Conservation (phyloP, 441 rosid genomes). For the Populus trichocarpa region DNA sequence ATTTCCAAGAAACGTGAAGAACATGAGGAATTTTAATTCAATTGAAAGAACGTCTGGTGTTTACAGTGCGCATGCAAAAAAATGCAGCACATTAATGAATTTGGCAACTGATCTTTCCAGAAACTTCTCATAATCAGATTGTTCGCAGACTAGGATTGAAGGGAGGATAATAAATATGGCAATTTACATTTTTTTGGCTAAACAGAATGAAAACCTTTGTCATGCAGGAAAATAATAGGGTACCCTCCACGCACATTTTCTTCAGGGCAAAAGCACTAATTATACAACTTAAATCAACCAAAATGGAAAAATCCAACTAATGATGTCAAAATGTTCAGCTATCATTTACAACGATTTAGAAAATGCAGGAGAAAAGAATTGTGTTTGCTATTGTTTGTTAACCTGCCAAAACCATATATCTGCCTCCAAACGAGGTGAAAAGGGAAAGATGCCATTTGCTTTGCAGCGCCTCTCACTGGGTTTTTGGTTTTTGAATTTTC, state of each 20-base stretch:
- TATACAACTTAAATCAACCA: conserved; percentile 14
- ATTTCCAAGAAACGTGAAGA: no score
- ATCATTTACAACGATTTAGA: conserved; percentile 29
- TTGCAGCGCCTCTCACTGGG: conserved; percentile 35
- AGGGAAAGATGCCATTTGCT: background rate
- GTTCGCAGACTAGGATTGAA: background rate
- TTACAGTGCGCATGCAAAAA: no score
- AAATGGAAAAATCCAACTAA: background rate
- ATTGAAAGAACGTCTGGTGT: no score
- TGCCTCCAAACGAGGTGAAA: background rate
- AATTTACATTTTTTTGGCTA: conserved; percentile 2
- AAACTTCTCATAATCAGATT: background rate
- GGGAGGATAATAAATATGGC: background rate
- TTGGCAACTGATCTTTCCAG: background rate
- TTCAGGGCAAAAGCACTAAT: conserved; percentile 14
- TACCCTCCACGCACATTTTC: conserved; percentile 4
- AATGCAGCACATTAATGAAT: background rate
- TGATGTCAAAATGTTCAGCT: conserved; percentile 4
- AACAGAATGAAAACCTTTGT: no score
- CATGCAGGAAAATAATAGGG: no score
- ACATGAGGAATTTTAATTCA: no score
- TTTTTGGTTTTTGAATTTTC: conserved; percentile 71
- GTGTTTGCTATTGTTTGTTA: conserved; percentile 17
- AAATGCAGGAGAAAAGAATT: conserved; percentile 3
- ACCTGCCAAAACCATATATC: conserved; percentile 25